Evolutionary conservation across 1,284 basidiomycete genomes (phyloP).

Genomic region (Ustilago loliicola): DNA sequence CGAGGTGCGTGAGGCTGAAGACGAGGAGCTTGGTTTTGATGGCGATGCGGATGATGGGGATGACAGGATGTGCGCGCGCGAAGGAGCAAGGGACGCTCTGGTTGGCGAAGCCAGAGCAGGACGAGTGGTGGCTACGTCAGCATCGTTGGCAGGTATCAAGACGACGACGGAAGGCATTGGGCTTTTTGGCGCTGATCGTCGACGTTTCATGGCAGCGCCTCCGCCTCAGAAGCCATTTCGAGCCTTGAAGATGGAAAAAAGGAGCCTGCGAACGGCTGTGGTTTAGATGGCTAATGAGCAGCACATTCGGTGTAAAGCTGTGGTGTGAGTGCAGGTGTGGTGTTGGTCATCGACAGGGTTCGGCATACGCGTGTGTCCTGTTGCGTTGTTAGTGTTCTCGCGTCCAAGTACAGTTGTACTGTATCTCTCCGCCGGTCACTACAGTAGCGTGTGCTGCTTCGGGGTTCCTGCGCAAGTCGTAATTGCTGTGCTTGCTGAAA

Average conservation of each 20-base stretch:
- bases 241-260: background rate
- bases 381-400: background rate
- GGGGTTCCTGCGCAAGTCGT: background rate
- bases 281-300: background rate
- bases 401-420: too few relatives aligned
- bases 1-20: background rate
- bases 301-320: background rate
- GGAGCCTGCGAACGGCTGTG: too few relatives aligned
- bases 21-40: background rate
- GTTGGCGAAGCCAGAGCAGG: slow-evolving; percentile 13
- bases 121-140: background rate
- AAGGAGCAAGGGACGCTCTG: background rate
- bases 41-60: background rate
- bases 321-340: background rate
- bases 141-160: slow-evolving; percentile 15
- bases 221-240: slow-evolving; percentile 18
- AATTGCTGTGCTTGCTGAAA: slow-evolving; percentile 1
- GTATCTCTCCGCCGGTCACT: slow-evolving; percentile 1
- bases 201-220: slow-evolving; percentile 23
- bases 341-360: slow-evolving; percentile 1
- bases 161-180: slow-evolving; percentile 36
- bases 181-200: background rate
- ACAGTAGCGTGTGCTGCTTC: too few relatives aligned
- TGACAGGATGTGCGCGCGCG: background rate
- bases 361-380: background rate